Percentiles rank a stretch among this genome's conserved stretches.
phyloP scores from a whole-genome alignment of 2,329 filamentous ascomycete genomes.

The Fusarium temperatum region DNA sequence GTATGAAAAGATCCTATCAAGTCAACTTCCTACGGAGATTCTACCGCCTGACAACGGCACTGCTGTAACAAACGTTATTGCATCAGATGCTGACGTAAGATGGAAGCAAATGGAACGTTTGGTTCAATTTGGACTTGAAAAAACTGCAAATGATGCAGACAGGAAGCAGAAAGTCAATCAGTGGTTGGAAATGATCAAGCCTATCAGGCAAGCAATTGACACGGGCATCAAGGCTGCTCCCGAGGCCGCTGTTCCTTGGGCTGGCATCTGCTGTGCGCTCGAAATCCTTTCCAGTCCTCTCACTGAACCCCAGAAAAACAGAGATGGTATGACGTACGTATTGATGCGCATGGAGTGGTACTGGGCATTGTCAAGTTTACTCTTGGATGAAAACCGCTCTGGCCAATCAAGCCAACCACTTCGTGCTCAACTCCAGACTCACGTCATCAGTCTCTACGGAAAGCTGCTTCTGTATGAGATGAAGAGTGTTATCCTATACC shows the following conservation, averaged over 20 bases:
- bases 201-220: neutral
- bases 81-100: neutral
- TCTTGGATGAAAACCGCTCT: neutral
- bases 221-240: neutral
- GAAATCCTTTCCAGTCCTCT: neutral
- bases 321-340: neutral
- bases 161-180: neutral
- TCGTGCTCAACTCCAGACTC: neutral
- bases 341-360: neutral
- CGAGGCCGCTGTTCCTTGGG: neutral
- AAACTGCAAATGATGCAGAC: neutral
- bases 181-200: neutral
- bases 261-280: neutral
- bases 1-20: neutral
- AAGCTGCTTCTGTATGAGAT: neutral
- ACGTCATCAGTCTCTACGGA: neutral
- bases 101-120: neutral
- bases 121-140: neutral
- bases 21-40: neutral
- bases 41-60: neutral
- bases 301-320: neutral
- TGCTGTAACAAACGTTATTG: no score
- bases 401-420: neutral
- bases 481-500: neutral
- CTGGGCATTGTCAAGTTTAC: neutral